These are phyloP conservation scores for Boletales sp. DNA, from an alignment of 768 basidiomycete genomes.

Conservation along the genomic window DNA sequence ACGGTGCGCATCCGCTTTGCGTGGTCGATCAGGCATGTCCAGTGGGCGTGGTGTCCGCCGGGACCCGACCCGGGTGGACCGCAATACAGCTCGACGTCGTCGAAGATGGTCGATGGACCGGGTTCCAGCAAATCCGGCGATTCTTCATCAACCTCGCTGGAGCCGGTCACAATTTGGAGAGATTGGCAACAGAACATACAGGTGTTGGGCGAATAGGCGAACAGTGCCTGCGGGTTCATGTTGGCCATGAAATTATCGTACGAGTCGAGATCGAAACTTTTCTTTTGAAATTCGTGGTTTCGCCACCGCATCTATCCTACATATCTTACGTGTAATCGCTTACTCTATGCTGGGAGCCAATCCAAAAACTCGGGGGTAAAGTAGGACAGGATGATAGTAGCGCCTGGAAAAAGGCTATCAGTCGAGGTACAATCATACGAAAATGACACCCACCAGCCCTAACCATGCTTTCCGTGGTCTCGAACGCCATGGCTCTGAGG, in stretches of 20 bases:
- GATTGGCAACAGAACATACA: constrained; percentile 23
- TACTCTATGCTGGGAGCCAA: constrained; percentile 51
- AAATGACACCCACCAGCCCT: constrained; percentile 66
- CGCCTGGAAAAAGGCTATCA: constrained; percentile 50
- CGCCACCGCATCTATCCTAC: too few relatives aligned
- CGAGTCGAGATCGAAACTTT: too few relatives aligned
- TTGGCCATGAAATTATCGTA: too few relatives aligned
- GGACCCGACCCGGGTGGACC: constrained; percentile 18
- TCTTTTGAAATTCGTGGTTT: too few relatives aligned
- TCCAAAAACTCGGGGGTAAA: constrained; percentile 97
- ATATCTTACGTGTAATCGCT: too few relatives aligned
- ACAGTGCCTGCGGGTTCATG: too few relatives aligned
- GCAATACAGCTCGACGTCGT: constrained; percentile 26
- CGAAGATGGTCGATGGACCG: constrained; percentile 10
- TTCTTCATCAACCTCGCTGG: constrained; percentile 5
- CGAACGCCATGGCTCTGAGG: constrained; percentile 89
- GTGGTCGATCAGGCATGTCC: constrained; percentile 25
- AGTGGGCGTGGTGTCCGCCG: constrained; percentile 23
- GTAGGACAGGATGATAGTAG: constrained; percentile 87
- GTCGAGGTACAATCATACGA: background rate
- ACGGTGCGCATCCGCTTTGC: background rate
- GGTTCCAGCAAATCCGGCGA: background rate
- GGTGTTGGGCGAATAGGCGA: constrained; percentile 17
- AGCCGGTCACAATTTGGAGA: constrained; percentile 10
- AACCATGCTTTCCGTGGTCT: constrained; percentile 87